Evolutionary conservation across 768 basidiomycete genomes (phyloP).

Genomic region (Termitomyces sp.): DNA sequence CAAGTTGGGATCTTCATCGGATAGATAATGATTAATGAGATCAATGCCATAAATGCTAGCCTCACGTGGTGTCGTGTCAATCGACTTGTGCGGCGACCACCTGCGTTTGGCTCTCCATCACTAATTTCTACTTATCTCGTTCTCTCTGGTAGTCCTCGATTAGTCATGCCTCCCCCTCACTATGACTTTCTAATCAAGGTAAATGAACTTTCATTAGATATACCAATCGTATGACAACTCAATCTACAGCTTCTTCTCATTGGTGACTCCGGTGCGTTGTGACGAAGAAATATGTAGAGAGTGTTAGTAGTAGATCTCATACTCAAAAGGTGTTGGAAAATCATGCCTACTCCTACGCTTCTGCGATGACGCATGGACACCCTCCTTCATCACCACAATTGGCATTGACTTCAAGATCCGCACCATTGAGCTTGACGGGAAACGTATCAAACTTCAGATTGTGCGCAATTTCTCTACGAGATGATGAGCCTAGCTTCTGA

Average conservation of each 20-base stretch:
- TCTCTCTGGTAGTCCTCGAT: neutral
- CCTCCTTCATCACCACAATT: conserved; percentile 98
- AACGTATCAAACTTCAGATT: conserved; percentile 98
- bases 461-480: conserved; percentile 40
- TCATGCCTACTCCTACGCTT: conserved; percentile 94
- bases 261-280: conserved; percentile 79
- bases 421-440: conserved; percentile 96
- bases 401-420: conserved; percentile 99
- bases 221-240: neutral
- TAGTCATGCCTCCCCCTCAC: conserved; percentile 80
- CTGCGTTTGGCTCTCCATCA: neutral
- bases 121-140: conserved; percentile 2
- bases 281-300: neutral
- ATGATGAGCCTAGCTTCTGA: neutral
- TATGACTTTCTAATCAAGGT: conserved; percentile 98
- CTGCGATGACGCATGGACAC: conserved; percentile 99
- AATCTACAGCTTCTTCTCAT: conserved; percentile 77
- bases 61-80: neutral
- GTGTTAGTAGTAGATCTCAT: neutral
- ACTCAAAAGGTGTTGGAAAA: conserved; percentile 82
- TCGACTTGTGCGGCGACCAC: conserved; percentile 8
- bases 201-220: conserved; percentile 13
- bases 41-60: neutral
- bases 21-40: neutral
- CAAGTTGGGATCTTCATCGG: neutral